phyloP scores from a whole-genome alignment of 2,329 filamentous ascomycete species.

The Pseudogymnoascus pannorum region DNA sequence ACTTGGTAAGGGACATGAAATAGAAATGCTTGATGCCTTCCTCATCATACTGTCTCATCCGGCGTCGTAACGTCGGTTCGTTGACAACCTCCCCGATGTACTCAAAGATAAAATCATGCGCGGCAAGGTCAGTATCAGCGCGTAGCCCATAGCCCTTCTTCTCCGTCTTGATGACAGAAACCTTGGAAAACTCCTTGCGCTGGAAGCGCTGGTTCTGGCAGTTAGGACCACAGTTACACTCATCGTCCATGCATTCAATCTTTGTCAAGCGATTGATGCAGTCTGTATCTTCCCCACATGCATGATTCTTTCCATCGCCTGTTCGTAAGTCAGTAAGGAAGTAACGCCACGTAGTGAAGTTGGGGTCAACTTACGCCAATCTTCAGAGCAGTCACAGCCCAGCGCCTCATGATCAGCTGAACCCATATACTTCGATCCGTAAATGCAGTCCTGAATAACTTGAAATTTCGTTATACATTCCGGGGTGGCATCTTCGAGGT shows the following conservation, averaged over 20 bases:
- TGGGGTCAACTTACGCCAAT: conserved; percentile 70
- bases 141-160: conserved; percentile 96
- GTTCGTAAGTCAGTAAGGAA: conserved; percentile 28
- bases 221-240: conserved; percentile 77
- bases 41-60: conserved; percentile 88
- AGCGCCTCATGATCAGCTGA: conserved; percentile 82
- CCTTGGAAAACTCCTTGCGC: conserved; percentile 78
- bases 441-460: conserved; percentile 76
- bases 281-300: conserved; percentile 92
- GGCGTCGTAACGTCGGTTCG: conserved; percentile 77
- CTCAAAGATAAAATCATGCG: conserved; percentile 92
- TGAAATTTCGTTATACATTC: conserved; percentile 73
- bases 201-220: conserved; percentile 97
- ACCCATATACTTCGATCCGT: conserved; percentile 85
- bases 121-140: conserved; percentile 65
- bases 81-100: conserved; percentile 99
- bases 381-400: conserved; percentile 90
- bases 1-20: conserved; percentile 97
- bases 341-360: neutral
- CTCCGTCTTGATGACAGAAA: conserved; percentile 93
- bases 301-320: conserved; percentile 64
- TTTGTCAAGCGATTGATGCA: conserved; percentile 98
- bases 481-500: conserved; percentile 70
- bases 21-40: conserved; percentile 99
- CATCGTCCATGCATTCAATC: conserved; percentile 81